Conservation (phyloP, 1,139 yeast species). For the Tardiomyces blankii region DNA sequence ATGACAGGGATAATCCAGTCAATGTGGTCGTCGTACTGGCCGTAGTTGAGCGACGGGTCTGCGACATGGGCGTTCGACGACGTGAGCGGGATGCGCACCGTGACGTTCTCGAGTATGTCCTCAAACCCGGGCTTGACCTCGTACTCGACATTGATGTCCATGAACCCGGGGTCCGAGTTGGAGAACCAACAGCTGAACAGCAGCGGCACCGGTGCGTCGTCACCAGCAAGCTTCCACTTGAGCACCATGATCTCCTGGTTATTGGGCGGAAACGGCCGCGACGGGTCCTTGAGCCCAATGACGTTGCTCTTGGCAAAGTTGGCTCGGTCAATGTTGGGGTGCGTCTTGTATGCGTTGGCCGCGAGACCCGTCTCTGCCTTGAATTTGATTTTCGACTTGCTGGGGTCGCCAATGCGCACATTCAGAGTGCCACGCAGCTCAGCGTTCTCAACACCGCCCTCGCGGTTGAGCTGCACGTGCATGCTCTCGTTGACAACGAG, state of each 20-base stretch:
- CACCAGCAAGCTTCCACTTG: constrained; percentile 50
- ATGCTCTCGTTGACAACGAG: constrained; percentile 69
- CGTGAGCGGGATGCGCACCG: constrained; percentile 52
- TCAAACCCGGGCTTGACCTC: constrained; percentile 47
- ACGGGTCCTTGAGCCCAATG: constrained; percentile 65
- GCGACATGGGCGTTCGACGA: constrained; percentile 46
- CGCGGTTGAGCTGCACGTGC: constrained; percentile 69
- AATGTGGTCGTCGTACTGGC: constrained; percentile 29
- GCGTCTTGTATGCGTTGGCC: constrained; percentile 75
- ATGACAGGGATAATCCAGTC: constrained; percentile 31
- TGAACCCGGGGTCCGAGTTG: constrained; percentile 41
- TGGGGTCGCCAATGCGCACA: constrained; percentile 68
- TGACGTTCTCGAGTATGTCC: constrained; percentile 43
- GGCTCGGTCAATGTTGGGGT: constrained; percentile 85
- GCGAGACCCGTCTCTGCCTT: constrained; percentile 40
- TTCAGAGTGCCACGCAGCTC: constrained; percentile 90
- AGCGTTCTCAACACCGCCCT: constrained; percentile 62
- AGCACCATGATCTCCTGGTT: constrained; percentile 85
- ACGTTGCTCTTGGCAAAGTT: constrained; percentile 46
- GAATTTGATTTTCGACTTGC: constrained; percentile 55
- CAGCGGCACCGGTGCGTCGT: constrained; percentile 51
- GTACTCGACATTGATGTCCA: constrained; percentile 79
- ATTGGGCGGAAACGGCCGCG: constrained; percentile 80
- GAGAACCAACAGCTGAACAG: constrained; percentile 80
- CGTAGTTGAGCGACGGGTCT: constrained; percentile 25